Evolutionary conservation across 208 protist species (phyloP).

Genomic region (Leishmania tarentolae): DNA sequence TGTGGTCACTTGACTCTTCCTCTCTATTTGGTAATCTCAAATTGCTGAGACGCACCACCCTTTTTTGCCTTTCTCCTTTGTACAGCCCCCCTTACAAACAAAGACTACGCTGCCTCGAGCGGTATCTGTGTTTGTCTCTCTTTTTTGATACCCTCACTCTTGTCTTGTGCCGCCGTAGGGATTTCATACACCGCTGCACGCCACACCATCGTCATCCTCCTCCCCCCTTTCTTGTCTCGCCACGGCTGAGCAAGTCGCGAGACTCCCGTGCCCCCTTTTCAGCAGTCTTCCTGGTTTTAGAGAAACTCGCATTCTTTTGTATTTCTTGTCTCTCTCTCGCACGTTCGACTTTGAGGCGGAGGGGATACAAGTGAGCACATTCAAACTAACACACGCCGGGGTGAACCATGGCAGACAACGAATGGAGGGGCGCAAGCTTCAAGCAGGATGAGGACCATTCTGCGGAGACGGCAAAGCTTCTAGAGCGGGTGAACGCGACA

Average conservation of each 20-base stretch:
- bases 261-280: neutral
- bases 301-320: slow-evolving; percentile 5
- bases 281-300: neutral
- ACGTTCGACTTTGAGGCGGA: slow-evolving; percentile 2
- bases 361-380: neutral
- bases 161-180: neutral
- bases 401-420: slow-evolving; percentile 59
- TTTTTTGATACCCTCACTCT: neutral
- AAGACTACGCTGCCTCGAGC: neutral
- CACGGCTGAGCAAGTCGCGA: neutral
- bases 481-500: slow-evolving; percentile 80
- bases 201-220: neutral
- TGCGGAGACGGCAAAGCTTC: slow-evolving; percentile 52
- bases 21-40: slow-evolving; percentile 1
- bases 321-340: neutral
- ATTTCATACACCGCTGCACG: neutral
- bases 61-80: neutral
- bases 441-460: slow-evolving; percentile 89
- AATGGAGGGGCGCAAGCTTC: slow-evolving; percentile 90
- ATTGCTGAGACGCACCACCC: neutral
- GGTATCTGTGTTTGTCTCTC: neutral
- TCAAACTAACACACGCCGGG: neutral
- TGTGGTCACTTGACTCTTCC: slow-evolving; percentile 5
- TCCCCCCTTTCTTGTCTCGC: neutral
- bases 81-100: neutral